Evolutionary conservation across 2,329 filamentous ascomycete species (phyloP).

Genomic region (Dryadomyces sulphureus): DNA sequence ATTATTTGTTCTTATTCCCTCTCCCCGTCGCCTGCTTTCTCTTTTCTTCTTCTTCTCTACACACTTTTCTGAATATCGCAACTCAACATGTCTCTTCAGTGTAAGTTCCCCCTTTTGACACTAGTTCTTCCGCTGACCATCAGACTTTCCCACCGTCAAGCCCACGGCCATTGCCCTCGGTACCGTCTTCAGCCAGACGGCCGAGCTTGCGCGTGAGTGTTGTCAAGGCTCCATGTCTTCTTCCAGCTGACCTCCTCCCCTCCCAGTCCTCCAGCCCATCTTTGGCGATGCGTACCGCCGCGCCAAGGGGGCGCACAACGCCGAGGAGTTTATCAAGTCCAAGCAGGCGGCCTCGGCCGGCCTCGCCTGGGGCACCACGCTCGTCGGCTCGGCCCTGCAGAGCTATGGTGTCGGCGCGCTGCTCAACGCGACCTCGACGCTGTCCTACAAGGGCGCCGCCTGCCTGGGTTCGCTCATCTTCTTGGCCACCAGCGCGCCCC

Average conservation of each 20-base stretch:
- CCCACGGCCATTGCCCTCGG: slow-evolving; percentile 94
- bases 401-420: slow-evolving; percentile 79
- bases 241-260: not conserved
- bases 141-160: slow-evolving; percentile 66
- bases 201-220: slow-evolving; percentile 53
- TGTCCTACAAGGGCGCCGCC: slow-evolving; percentile 93
- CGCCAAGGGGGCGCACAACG: slow-evolving; percentile 80
- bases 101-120: slow-evolving; percentile 21
- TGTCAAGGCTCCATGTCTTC: not conserved
- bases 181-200: slow-evolving; percentile 86
- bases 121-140: not conserved
- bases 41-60: slow-evolving; percentile 2
- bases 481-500: slow-evolving; percentile 71
- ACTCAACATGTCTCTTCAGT: slow-evolving; percentile 47
- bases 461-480: slow-evolving; percentile 89
- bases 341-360: slow-evolving; percentile 84
- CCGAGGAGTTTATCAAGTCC: slow-evolving; percentile 90
- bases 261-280: slow-evolving; percentile 60
- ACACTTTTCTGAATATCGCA: too few species aligned
- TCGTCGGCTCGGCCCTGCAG: slow-evolving; percentile 79
- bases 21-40: not conserved
- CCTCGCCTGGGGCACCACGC: slow-evolving; percentile 77
- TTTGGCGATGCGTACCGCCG: slow-evolving; percentile 93
- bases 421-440: slow-evolving; percentile 86
- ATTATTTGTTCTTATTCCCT: too few species aligned